These are phyloP conservation scores for Eleusine indica DNA, from an alignment of 176 grass and related monocot genomes.

Conservation along the genomic window DNA sequence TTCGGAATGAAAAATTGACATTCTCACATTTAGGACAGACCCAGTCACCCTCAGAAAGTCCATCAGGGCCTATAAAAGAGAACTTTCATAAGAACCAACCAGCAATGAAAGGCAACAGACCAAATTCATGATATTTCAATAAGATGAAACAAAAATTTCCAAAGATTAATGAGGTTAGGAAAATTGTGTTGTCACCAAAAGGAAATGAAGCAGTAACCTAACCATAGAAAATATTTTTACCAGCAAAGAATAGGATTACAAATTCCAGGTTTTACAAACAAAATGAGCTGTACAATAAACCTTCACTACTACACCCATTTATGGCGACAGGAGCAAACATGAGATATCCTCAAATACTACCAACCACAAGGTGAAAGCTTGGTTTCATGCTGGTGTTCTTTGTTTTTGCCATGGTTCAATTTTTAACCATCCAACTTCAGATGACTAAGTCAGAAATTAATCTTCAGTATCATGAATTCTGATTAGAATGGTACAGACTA, in stretches of 20 bases:
- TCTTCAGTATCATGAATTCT: too few species aligned
- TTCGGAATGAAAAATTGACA: constrained; percentile 89
- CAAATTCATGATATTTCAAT: neutral
- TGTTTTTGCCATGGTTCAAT: neutral
- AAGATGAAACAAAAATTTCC: neutral
- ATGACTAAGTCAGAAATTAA: neutral
- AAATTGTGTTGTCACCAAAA: neutral
- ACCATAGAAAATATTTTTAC: neutral
- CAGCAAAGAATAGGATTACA: neutral
- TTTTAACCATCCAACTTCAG: neutral
- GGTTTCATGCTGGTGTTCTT: neutral
- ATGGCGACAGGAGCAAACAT: neutral
- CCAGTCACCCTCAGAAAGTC: constrained; percentile 88
- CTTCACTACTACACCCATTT: neutral
- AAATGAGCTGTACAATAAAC: constrained; percentile 2
- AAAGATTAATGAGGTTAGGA: neutral
- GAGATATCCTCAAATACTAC: neutral
- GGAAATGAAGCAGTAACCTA: neutral
- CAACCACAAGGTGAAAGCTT: neutral
- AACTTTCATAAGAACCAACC: constrained; percentile 20
- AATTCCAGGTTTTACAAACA: neutral
- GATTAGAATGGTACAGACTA: neutral
- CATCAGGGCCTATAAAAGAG: constrained; percentile 72
- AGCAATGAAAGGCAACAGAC: neutral
- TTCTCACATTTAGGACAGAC: constrained; percentile 88